A percentile compares a stretch with the other conserved stretches of the same genome.
phyloP scores from a whole-genome alignment of 2,329 filamentous ascomycete genomes.

The Fusarium cicatricum region DNA sequence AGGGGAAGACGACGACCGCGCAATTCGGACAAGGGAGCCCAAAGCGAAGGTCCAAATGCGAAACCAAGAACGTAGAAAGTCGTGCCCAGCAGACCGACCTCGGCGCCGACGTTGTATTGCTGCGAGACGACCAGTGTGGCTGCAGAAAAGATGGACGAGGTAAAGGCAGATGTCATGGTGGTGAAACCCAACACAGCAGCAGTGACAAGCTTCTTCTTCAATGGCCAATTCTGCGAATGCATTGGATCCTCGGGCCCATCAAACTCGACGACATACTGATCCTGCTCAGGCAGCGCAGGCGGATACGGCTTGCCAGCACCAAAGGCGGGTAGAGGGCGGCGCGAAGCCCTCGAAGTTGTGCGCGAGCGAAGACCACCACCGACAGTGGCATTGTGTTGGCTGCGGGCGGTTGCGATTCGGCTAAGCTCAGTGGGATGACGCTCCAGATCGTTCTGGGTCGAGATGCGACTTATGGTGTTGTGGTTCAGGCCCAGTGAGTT shows the following conservation, averaged over 20 bases:
- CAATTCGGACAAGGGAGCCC: constrained; percentile 77
- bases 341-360: constrained; percentile 56
- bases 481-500: constrained; percentile 38
- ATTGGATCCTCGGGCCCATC: constrained; percentile 83
- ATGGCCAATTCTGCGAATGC: constrained; percentile 87
- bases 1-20: constrained; percentile 71
- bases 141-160: constrained; percentile 77
- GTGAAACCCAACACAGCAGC: constrained; percentile 76
- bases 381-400: constrained; percentile 78
- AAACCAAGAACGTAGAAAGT: constrained; percentile 77
- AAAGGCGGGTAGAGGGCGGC: constrained; percentile 71
- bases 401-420: constrained; percentile 74
- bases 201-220: constrained; percentile 77
- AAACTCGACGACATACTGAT: constrained; percentile 86
- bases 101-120: constrained; percentile 67
- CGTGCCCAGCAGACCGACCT: constrained; percentile 71
- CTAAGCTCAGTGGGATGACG: constrained; percentile 73
- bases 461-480: constrained; percentile 65
- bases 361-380: constrained; percentile 56
- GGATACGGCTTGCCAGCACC: constrained; percentile 80
- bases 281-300: constrained; percentile 71
- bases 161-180: constrained; percentile 75
- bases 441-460: constrained; percentile 73
- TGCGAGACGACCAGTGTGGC: constrained; percentile 65
- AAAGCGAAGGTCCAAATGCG: constrained; percentile 75